phyloP scores from a whole-genome alignment of 805 yeast species.

The Blastobotrys robertii region DNA sequence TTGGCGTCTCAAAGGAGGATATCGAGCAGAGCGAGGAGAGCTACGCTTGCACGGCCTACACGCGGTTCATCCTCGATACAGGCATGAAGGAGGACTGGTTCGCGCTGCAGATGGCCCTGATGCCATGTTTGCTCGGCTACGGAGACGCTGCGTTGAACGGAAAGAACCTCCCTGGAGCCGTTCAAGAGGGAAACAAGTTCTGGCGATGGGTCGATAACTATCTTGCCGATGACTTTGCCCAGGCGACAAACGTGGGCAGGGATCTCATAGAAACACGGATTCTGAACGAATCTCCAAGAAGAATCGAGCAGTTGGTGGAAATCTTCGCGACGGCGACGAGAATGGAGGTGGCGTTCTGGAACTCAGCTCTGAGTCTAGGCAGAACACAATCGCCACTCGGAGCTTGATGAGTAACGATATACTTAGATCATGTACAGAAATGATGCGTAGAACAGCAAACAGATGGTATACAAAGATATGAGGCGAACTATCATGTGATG shows the following conservation, averaged over 20 bases:
- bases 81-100: constrained; percentile 50
- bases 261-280: constrained; percentile 38
- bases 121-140: constrained; percentile 73
- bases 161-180: constrained; percentile 20
- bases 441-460: too few species aligned
- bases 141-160: constrained; percentile 41
- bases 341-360: constrained; percentile 65
- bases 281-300: constrained; percentile 32
- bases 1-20: constrained; percentile 32
- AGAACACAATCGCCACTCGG: too few species aligned
- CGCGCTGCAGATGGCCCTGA: constrained; percentile 55
- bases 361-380: constrained; percentile 16
- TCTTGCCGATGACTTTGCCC: constrained; percentile 44
- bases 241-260: constrained; percentile 44
- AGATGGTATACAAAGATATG: too few species aligned
- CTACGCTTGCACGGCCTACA: constrained; percentile 49
- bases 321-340: constrained; percentile 51
- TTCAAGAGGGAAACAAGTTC: constrained; percentile 19
- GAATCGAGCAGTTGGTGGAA: constrained; percentile 42
- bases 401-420: too few species aligned
- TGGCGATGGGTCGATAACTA: constrained; percentile 56
- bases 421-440: too few species aligned
- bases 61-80: constrained; percentile 46
- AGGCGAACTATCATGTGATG: too few species aligned
- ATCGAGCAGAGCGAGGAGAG: constrained; percentile 41